Percentiles rank a stretch among this genome's conserved stretches.
These are phyloP conservation scores for Besnoitia besnoiti DNA, from an alignment of 169 alveolate species.

Conservation along the genomic window DNA sequence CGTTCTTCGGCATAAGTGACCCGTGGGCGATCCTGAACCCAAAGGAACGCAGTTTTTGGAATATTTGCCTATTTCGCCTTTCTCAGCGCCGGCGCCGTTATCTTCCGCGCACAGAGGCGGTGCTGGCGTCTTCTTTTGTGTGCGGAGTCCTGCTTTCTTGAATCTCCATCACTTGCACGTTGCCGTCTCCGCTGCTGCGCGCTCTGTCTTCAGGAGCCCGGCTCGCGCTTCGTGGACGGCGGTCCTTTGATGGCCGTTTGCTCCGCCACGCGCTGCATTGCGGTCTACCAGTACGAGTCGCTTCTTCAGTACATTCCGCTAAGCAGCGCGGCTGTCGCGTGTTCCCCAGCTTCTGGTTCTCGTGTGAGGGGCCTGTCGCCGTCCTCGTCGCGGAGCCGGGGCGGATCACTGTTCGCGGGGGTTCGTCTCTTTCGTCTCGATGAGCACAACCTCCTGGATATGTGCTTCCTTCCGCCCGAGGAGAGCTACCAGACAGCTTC, in stretches of 20 bases:
- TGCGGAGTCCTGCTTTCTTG: neutral
- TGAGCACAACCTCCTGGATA: neutral
- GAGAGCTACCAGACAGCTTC: neutral
- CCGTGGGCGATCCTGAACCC: too few relatives aligned
- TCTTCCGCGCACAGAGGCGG: too few relatives aligned
- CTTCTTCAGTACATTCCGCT: conserved; percentile 45
- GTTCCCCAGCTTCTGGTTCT: neutral
- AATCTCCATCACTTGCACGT: neutral
- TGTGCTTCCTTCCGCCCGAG: neutral
- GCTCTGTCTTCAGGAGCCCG: conserved; percentile 42
- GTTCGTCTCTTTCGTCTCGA: neutral
- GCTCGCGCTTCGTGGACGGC: conserved; percentile 39
- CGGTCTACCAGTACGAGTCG: conserved; percentile 50
- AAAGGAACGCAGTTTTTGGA: too few relatives aligned
- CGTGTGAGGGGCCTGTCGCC: neutral
- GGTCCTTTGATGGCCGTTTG: conserved; percentile 52
- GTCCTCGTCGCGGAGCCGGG: too few relatives aligned
- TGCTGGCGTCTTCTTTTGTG: too few relatives aligned
- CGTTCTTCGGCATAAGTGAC: too few relatives aligned
- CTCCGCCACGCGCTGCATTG: conserved; percentile 49
- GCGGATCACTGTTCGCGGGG: neutral
- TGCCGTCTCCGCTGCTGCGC: neutral
- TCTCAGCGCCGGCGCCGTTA: too few relatives aligned
- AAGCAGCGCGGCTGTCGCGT: neutral
- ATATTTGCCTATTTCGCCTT: too few relatives aligned